Base-by-base conservation (phyloP, 2,329 filamentous ascomycete genomes). In the Sarocladium strictum region DNA sequence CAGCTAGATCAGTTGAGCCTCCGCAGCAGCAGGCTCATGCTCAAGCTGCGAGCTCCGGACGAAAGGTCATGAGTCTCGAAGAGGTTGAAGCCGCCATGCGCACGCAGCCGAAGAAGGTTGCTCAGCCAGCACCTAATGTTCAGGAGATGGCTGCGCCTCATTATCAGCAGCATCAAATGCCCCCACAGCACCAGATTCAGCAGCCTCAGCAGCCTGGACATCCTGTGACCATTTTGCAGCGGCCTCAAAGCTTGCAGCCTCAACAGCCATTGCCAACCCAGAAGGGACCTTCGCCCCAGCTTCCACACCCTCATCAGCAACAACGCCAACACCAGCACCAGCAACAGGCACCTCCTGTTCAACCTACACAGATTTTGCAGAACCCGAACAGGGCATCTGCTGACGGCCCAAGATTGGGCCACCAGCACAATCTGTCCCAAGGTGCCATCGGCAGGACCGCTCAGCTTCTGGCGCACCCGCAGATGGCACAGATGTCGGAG, bases 11-110 rank as follows among this genome's bases (percentile, higher is more conserved):
- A 15, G 62, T 69, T 17, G 62, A 66, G 6, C 62, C 66, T 51
- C 61, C 62, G 35, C 63, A 62, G 47, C 58, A 63, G 26, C 56
- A 61, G 47, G 55, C 60, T 45, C 63, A 64, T 32, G 60, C 68
- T 32, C 59, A 64, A 50, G 60, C 67, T 58, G 58, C 38, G 17
- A 40, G 53, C 17, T 15, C 73, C 47, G 66, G 78, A 40, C 84
- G 85, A 64, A 97, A 92, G 75, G 86, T 97, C 73, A 86, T 99
- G 87, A 97, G 90, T 64, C 71, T 99, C 64, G 94, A 97, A 68
- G 94, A 99, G 73, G 92, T 99, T 19, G 94, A 99, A 73, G 93
- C 93, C 54, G 86, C 90, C 59, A 92, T 99, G 86, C 84, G 89
- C 57, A 78, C 81, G 32, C 86, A 92, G 61, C 73, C 82, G 29